Evolutionary conservation across 768 basidiomycete species (phyloP).

Genomic region (Cytidiella melzeri): DNA sequence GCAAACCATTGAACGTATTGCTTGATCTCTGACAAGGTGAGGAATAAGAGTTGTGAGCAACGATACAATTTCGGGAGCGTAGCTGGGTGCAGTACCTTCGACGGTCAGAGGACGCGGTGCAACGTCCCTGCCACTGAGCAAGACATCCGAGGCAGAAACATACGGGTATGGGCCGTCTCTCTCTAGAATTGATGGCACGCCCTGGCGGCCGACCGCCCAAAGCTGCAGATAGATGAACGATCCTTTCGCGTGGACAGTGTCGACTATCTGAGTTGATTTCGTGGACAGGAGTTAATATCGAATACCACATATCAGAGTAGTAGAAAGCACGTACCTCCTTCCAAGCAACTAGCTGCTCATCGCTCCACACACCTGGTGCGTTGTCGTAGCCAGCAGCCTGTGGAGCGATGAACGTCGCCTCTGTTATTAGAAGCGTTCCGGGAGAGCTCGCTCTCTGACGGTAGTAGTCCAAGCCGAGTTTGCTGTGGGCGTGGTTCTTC

Average conservation of each 20-base stretch:
- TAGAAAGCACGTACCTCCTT: slow-evolving; percentile 27
- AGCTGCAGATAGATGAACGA: slow-evolving; percentile 48
- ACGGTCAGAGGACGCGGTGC: slow-evolving; percentile 18
- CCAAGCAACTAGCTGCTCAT: slow-evolving; percentile 49
- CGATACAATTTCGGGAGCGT: not conserved
- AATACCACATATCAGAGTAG: not conserved
- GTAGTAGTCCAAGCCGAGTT: slow-evolving; percentile 1
- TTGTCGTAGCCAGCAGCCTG: slow-evolving; percentile 40
- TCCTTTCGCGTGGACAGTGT: slow-evolving; percentile 46
- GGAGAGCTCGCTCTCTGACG: slow-evolving; percentile 35
- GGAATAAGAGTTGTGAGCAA: not conserved
- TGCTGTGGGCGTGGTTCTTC: slow-evolving; percentile 24
- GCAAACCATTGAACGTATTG: slow-evolving; percentile 32
- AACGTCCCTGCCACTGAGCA: not conserved
- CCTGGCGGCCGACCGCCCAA: slow-evolving; percentile 45
- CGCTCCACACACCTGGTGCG: slow-evolving; percentile 54
- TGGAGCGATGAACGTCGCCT: slow-evolving; percentile 45
- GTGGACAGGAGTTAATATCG: not conserved
- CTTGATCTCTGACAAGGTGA: slow-evolving; percentile 23
- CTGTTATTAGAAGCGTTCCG: slow-evolving; percentile 47
- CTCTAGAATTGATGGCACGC: slow-evolving; percentile 26
- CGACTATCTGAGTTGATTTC: slow-evolving; percentile 47
- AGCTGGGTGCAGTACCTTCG: not conserved
- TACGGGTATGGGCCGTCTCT: slow-evolving; percentile 24
- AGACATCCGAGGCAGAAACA: slow-evolving; percentile 19